Percentiles rank a stretch among this genome's conserved stretches.
phyloP scores from a whole-genome alignment of 192 early-diverging fungal genomes.

The Gaertneriomyces sp. region DNA sequence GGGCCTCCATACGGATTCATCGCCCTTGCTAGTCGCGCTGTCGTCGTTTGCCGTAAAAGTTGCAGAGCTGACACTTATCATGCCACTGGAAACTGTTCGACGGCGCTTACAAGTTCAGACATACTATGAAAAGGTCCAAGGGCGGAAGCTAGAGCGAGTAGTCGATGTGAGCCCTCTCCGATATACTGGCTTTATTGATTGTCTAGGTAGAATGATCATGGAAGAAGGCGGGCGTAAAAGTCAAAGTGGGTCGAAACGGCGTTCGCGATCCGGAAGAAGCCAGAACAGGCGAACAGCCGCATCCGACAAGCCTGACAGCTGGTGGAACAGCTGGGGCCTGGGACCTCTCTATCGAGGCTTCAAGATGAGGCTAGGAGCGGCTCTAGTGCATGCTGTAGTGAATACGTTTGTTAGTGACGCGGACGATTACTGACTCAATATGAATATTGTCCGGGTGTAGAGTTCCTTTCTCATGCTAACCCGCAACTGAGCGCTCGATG shows the following conservation, averaged over 20 bases:
- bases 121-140: no score
- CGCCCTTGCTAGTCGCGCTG: conserved; percentile 25
- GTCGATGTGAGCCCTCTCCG: conserved; percentile 39
- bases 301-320: background rate
- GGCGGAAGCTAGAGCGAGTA: conserved; percentile 12
- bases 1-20: conserved; percentile 36
- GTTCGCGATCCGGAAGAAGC: no score
- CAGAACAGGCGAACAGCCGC: conserved; percentile 9
- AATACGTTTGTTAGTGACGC: conserved; percentile 7
- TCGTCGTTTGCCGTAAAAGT: conserved; percentile 60
- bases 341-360: conserved; percentile 43
- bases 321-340: conserved; percentile 34
- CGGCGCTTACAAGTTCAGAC: conserved; percentile 79
- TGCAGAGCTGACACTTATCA: conserved; percentile 66
- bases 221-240: conserved; percentile 44
- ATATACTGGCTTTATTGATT: conserved; percentile 48
- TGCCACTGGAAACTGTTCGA: conserved; percentile 85
- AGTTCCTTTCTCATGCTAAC: no score
- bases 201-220: conserved; percentile 34
- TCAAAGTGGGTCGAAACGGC: background rate
- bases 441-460: no score
- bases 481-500: no score
- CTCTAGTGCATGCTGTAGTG: conserved; percentile 15
- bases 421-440: no score
- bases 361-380: conserved; percentile 31